phyloP scores from a whole-genome alignment of 2,329 filamentous ascomycete species.

The Monosporascus ibericus region DNA sequence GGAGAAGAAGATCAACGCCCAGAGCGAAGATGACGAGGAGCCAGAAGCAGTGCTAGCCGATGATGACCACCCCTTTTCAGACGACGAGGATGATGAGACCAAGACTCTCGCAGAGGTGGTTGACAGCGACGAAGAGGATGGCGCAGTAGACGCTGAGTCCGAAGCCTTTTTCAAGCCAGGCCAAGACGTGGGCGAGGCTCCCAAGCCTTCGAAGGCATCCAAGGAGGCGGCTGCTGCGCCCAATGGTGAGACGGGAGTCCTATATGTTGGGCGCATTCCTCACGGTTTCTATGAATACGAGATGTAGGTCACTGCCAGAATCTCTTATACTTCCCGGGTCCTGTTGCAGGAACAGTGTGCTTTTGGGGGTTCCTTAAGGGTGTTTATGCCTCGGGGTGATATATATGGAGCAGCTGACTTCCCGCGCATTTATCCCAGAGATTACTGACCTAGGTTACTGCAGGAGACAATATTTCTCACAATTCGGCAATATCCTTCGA shows the following conservation, averaged over 20 bases:
- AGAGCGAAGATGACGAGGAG: conserved; percentile 26
- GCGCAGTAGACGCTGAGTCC: conserved; percentile 25
- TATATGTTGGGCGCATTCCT: conserved; percentile 87
- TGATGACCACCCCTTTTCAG: conserved; percentile 17
- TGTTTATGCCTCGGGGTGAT: too few species aligned
- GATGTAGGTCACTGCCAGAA: conserved; percentile 56
- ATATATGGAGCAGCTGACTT: too few species aligned
- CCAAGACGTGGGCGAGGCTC: conserved; percentile 45
- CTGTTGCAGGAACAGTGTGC: not conserved
- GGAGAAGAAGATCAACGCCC: conserved; percentile 18
- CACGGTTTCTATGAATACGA: conserved; percentile 92
- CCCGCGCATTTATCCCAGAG: not conserved
- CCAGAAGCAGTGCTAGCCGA: conserved; percentile 29
- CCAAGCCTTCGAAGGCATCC: conserved; percentile 39
- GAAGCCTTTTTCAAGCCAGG: conserved; percentile 36
- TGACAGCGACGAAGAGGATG: conserved; percentile 37
- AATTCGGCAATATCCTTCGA: conserved; percentile 77
- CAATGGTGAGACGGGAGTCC: conserved; percentile 57
- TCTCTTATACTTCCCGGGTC: not conserved
- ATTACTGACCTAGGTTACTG: not conserved
- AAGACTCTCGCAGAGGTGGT: conserved; percentile 40
- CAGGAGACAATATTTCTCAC: conserved; percentile 67
- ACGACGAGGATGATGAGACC: conserved; percentile 34
- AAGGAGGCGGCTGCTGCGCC: conserved; percentile 34
- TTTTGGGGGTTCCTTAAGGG: too few species aligned